Conservation (phyloP, 2,329 filamentous ascomycete species). For the Penicillium rolfsii region DNA sequence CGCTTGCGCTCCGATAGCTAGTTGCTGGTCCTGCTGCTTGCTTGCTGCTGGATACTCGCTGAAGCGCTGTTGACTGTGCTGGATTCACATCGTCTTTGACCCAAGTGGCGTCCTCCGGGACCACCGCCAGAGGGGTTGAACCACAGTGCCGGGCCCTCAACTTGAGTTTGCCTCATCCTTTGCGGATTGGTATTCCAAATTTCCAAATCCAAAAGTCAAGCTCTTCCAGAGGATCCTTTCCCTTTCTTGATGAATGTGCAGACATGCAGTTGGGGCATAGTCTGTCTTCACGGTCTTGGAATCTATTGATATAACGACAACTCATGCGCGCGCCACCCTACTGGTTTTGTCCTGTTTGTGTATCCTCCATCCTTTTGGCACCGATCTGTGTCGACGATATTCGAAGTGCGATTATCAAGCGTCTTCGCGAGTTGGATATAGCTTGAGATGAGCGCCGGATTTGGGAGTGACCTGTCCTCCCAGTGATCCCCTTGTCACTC, state of each 20-base stretch:
- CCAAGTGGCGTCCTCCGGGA: conserved; percentile 16
- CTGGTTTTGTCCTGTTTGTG: neutral
- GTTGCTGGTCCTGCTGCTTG: neutral
- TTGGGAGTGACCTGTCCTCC: conserved; percentile 26
- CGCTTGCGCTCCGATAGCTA: conserved; percentile 15
- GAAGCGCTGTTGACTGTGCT: conserved; percentile 26
- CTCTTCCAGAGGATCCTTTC: conserved; percentile 26
- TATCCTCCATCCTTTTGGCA: neutral
- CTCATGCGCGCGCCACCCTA: conserved; percentile 22
- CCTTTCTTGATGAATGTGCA: conserved; percentile 16
- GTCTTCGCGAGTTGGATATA: conserved; percentile 7
- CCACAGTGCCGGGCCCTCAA: conserved; percentile 35
- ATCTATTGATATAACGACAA: conserved; percentile 31
- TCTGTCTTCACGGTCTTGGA: conserved; percentile 21
- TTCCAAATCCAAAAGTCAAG: conserved; percentile 22
- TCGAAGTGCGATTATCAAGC: neutral
- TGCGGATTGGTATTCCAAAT: conserved; percentile 12
- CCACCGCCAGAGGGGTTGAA: conserved; percentile 32
- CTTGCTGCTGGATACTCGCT: neutral
- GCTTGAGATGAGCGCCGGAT: conserved; percentile 26
- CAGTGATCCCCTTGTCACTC: conserved; percentile 7
- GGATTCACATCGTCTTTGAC: conserved; percentile 16
- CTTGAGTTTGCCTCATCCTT: conserved; percentile 19
- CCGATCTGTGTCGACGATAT: neutral
- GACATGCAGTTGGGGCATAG: conserved; percentile 29